phyloP scores from a whole-genome alignment of 305 asterid genomes.

The Vinca major region DNA sequence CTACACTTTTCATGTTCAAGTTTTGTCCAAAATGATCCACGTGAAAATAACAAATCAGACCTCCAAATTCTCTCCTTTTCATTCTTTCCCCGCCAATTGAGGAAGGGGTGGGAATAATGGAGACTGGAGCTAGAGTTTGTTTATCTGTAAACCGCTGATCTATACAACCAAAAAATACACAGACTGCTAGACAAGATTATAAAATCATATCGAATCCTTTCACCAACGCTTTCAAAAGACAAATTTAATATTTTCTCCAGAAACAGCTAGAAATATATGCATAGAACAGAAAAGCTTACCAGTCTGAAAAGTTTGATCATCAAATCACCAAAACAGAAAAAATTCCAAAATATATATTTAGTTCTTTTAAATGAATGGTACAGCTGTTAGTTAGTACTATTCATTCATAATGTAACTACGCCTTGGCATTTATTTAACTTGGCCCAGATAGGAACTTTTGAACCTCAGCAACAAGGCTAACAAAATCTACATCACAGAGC shows the following conservation, averaged over 20 bases:
- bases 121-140: neutral
- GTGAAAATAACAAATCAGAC: neutral
- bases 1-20: neutral
- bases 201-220: neutral
- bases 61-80: neutral
- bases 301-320: neutral
- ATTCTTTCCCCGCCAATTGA: neutral
- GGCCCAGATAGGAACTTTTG: conserved; percentile 8
- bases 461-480: conserved; percentile 2
- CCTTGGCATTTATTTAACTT: conserved; percentile 9
- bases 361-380: conserved; percentile 4
- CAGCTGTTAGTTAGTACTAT: conserved; percentile 1
- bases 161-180: neutral
- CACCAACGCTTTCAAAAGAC: neutral
- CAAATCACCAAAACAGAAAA: neutral
- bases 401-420: neutral
- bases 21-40: neutral
- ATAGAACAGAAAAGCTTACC: neutral
- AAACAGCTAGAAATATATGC: neutral
- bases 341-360: neutral
- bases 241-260: neutral
- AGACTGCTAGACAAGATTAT: neutral
- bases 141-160: neutral
- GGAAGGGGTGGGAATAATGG: neutral
- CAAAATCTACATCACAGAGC: neutral